A percentile compares a stretch with the other conserved stretches of the same genome.
These are phyloP conservation scores for Mallotus nudiflorus DNA, from an alignment of 345 rosid genomes.

Conservation along the genomic window DNA sequence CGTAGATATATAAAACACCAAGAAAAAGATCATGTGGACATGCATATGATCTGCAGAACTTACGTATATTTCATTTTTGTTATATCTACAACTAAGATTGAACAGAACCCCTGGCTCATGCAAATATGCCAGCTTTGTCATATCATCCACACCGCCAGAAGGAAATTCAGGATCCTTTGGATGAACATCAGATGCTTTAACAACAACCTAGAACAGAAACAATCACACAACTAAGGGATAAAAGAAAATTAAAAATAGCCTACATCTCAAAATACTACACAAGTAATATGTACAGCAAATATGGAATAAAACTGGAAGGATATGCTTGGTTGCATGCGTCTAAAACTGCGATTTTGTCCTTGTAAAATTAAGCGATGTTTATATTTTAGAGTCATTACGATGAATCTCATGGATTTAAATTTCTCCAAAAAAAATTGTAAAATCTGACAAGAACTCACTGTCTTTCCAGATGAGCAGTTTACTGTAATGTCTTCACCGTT, in stretches of 20 bases:
- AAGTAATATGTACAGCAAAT: background rate
- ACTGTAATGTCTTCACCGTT: constrained; percentile 25
- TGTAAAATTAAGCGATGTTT: background rate
- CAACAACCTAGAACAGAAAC: constrained; percentile 21
- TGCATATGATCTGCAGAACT: constrained; percentile 7
- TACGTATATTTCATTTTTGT: constrained; percentile 35
- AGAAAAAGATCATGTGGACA: background rate
- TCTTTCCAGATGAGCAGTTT: constrained; percentile 23
- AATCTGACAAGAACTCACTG: constrained; percentile 9
- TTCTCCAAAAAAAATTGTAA: background rate
- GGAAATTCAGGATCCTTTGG: constrained; percentile 36
- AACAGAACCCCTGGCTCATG: constrained; percentile 33
- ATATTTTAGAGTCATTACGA: too few relatives aligned
- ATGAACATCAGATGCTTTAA: constrained; percentile 24
- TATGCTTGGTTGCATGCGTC: background rate
- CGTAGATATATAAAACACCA: background rate
- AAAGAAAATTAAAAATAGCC: too few relatives aligned
- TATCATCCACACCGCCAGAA: constrained; percentile 31
- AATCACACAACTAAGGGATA: background rate
- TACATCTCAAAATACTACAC: too few relatives aligned
- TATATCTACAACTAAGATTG: constrained; percentile 31
- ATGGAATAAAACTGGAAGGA: constrained; percentile 6
- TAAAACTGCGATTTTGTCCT: background rate
- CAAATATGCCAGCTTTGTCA: constrained; percentile 39
- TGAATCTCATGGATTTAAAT: constrained; percentile 1